Evolutionary conservation across 306 rosid species (phyloP).

Genomic region (Castanea mollissima): DNA sequence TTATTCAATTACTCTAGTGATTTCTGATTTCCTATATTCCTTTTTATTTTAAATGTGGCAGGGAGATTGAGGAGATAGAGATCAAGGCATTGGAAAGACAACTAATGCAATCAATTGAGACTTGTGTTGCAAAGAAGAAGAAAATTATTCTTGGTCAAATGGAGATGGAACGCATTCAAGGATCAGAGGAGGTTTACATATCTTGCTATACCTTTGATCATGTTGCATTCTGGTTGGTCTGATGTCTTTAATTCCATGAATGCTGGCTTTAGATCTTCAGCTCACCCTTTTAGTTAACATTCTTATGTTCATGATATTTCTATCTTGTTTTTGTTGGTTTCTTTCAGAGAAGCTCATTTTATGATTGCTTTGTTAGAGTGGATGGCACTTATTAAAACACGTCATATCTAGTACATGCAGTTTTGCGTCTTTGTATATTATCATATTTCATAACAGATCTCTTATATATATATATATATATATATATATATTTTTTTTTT

Average conservation of each 20-base stretch:
- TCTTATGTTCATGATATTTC: background rate
- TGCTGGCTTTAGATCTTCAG: conserved; percentile 1
- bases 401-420: background rate
- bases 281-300: background rate
- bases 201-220: conserved; percentile 2
- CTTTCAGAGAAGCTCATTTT: background rate
- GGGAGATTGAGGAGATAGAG: conserved; percentile 85
- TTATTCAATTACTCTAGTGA: background rate
- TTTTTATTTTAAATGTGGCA: conserved; percentile 13
- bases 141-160: conserved; percentile 66
- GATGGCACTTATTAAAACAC: background rate
- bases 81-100: conserved; percentile 81
- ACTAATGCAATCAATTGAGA: conserved; percentile 81
- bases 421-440: background rate
- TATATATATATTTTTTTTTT: too few relatives aligned
- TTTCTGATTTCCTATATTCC: conserved; percentile 2
- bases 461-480: background rate
- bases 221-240: background rate
- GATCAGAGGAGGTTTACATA: conserved; percentile 63
- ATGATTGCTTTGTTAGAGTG: background rate
- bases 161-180: conserved; percentile 74
- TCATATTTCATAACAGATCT: background rate
- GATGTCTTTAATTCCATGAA: background rate
- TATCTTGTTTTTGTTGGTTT: background rate
- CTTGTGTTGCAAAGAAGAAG: conserved; percentile 72